phyloP scores from a whole-genome alignment of 306 rosid species.

The Prunus davidiana region DNA sequence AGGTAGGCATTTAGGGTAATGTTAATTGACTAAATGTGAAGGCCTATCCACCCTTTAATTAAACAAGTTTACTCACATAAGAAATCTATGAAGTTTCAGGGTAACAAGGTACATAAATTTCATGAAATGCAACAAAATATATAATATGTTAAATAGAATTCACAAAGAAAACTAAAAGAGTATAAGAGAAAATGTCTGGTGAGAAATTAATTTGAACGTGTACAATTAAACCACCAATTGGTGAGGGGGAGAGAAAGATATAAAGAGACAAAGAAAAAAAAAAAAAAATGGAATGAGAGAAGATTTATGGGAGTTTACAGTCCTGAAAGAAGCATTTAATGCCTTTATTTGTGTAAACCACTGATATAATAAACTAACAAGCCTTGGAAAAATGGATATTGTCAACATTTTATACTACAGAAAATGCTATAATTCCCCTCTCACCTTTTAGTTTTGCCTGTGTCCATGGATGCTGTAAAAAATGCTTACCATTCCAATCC shows the following conservation, averaged over 20 bases:
- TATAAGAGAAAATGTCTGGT: too few species aligned
- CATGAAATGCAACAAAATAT: too few species aligned
- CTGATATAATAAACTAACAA: neutral
- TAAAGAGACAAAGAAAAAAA: neutral
- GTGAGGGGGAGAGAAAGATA: neutral
- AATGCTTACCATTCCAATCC: neutral
- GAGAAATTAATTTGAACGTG: too few species aligned
- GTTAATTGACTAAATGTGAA: neutral
- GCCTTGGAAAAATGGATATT: neutral
- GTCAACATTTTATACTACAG: neutral
- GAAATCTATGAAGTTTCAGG: neutral
- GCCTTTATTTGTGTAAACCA: neutral
- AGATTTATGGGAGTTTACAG: neutral
- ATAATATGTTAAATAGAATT: too few species aligned
- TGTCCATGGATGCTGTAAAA: neutral
- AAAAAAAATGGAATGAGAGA: too few species aligned
- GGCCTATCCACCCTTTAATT: neutral
- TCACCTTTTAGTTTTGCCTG: neutral
- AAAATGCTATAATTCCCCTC: neutral
- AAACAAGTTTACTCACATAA: too few species aligned
- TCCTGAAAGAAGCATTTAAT: neutral
- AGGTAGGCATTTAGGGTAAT: neutral
- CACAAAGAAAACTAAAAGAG: too few species aligned
- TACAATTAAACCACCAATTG: too few species aligned
- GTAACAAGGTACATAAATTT: too few species aligned